Evolutionary conservation across 2,329 filamentous ascomycete genomes (phyloP).

Genomic region (Dactylellina leptospora): DNA sequence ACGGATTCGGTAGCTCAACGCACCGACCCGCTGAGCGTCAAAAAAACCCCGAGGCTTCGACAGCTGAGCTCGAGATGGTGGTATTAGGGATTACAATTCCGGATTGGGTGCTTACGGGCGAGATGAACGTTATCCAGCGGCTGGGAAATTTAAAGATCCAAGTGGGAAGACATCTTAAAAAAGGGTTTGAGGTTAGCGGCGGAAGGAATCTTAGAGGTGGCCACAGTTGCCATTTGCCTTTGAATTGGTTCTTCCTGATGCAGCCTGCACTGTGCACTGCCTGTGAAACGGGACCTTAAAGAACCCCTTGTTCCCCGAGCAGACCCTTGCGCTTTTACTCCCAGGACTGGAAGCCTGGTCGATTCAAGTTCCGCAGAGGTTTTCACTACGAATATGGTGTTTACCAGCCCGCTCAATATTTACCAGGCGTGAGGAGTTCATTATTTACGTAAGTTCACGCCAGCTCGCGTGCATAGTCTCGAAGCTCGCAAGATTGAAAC

Average conservation of each 20-base stretch:
- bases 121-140: not conserved
- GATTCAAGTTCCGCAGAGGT: not conserved
- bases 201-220: constrained; percentile 39
- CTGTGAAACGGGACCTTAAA: constrained; percentile 17
- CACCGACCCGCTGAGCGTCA: not conserved
- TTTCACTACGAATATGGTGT: not conserved
- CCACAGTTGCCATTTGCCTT: constrained; percentile 50
- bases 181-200: constrained; percentile 41
- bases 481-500: not conserved
- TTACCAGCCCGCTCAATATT: not conserved
- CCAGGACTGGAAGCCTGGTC: not conserved
- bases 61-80: not conserved
- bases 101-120: not conserved
- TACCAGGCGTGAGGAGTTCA: not conserved
- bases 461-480: constrained; percentile 1
- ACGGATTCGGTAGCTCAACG: constrained; percentile 32
- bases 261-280: constrained; percentile 4
- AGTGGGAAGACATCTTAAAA: too few species aligned
- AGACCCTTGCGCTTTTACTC: not conserved
- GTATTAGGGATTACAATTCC: not conserved
- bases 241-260: constrained; percentile 29
- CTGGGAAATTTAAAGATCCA: too few species aligned
- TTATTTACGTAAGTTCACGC: not conserved
- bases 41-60: not conserved
- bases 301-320: constrained; percentile 10